Evolutionary conservation across 148 eudicot genomes (phyloP).

Genomic region (Fagopyrum homotropicum): DNA sequence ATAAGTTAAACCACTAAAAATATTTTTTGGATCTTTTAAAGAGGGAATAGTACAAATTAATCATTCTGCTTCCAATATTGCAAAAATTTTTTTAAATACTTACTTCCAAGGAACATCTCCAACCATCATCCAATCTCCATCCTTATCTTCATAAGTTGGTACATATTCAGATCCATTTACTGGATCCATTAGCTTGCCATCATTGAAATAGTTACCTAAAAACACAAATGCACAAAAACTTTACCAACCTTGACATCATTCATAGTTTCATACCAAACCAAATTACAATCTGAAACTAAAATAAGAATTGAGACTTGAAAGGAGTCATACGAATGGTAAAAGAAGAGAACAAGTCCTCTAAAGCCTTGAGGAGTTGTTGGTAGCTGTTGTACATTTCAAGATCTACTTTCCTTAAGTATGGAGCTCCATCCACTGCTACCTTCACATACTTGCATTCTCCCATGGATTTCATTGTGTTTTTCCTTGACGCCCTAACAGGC

Average conservation of each 20-base stretch:
- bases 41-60: neutral
- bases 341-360: conserved; percentile 63
- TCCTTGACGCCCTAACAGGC: conserved; percentile 45
- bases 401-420: conserved; percentile 80
- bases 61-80: neutral
- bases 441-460: conserved; percentile 40
- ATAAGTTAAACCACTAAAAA: neutral
- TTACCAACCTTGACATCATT: neutral
- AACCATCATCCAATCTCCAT: conserved; percentile 55
- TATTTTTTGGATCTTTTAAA: neutral
- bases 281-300: neutral
- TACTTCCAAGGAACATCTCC: conserved; percentile 45
- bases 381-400: conserved; percentile 52
- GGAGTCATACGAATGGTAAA: conserved; percentile 51
- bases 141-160: conserved; percentile 42
- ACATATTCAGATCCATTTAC: conserved; percentile 34
- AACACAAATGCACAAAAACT: neutral
- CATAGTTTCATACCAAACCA: too few relatives aligned
- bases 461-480: conserved; percentile 23
- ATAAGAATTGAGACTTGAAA: neutral
- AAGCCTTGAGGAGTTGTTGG: conserved; percentile 48
- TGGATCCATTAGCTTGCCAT: conserved; percentile 29
- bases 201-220: conserved; percentile 32
- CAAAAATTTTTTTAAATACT: conserved; percentile 4
- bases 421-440: conserved; percentile 93